Evolutionary conservation across 768 basidiomycete species (phyloP), one percentile per base, ranked within the genome.

Genomic region (Cyclocybe aegerita): DNA sequence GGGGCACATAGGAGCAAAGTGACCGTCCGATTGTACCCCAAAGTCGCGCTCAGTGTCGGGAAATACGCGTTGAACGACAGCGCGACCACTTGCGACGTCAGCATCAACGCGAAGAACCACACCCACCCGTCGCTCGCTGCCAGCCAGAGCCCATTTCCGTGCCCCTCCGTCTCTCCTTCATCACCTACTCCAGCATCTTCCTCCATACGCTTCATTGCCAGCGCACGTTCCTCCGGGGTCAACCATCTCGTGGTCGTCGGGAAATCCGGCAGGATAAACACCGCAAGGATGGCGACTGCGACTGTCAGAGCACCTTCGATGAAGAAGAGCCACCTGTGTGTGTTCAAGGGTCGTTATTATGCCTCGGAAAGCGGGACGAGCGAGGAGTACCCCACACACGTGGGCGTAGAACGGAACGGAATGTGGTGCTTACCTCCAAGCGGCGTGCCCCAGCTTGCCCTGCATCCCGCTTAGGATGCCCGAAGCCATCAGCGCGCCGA

Each of bases 1-100:
- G 89, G 90, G 7, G 86, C 87, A 58, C 89, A 90, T 47, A 93
- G 74, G 43, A 92, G 66, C 31, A 93, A 70, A 10, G 88, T 86
- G 33, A 85, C 71, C 2, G 85, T 90, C 30, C 72, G 65, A 58
- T 69, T 75, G 70, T 76, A 89, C n/a, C 85, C 85, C 68, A 93
- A 71, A 10, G 90, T 93, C 23, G 76, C 79, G 33, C 78, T 81
- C 52, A 93, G 64, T 1, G 90, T 88, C n/a, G 86, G 88, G 71
- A 91, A 91, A 66, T 82, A 90, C n/a, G 83, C 85, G 63, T 89
- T 88, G 74, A 91, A 91, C 7, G 81, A 83, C 32, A 89, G 61
- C 16, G 85, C 80, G 37, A 86, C 69, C 42, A 81, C 77, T 67
- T 81, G 73, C 54, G 77, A 75, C 17, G 81, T 82, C 55, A 88